A percentile compares a stretch with the other conserved stretches of the same genome.
Conservation (phyloP, 441 rosid genomes). For the Brassica balearica region DNA sequence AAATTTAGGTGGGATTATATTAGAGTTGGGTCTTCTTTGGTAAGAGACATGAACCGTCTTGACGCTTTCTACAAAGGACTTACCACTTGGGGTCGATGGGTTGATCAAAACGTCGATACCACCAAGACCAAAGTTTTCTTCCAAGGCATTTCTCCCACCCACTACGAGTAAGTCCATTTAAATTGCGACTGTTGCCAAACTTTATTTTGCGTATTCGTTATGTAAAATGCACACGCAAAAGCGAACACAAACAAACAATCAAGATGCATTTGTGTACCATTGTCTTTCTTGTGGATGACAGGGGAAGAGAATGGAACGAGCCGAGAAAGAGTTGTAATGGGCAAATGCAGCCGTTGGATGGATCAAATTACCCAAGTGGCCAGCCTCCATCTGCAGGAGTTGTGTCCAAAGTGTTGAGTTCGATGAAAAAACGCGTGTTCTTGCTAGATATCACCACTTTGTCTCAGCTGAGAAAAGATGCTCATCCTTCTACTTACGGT, state of each 20-base stretch:
- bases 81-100: conserved; percentile 67
- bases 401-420: conserved; percentile 51
- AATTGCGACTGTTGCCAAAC: not conserved
- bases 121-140: conserved; percentile 60
- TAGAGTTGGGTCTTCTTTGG: conserved; percentile 49
- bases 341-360: conserved; percentile 55
- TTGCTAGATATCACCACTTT: conserved; percentile 66
- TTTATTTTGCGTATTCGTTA: not conserved
- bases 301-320: conserved; percentile 69
- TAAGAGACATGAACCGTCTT: conserved; percentile 63
- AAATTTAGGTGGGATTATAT: conserved; percentile 64
- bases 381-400: conserved; percentile 55
- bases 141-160: conserved; percentile 80
- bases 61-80: conserved; percentile 62
- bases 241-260: not conserved
- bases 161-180: conserved; percentile 58
- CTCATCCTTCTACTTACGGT: conserved; percentile 62
- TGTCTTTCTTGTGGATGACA: conserved; percentile 26
- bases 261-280: not conserved
- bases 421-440: conserved; percentile 54
- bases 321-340: conserved; percentile 57
- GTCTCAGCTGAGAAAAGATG: conserved; percentile 70
- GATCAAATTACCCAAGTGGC: conserved; percentile 59
- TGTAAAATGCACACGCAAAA: not conserved
- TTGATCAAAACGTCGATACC: conserved; percentile 57